Percentiles rank a stretch among this genome's conserved stretches.
These are phyloP conservation scores for Penicillium decumbens DNA, from an alignment of 2,329 filamentous ascomycete genomes.

Conservation along the genomic window DNA sequence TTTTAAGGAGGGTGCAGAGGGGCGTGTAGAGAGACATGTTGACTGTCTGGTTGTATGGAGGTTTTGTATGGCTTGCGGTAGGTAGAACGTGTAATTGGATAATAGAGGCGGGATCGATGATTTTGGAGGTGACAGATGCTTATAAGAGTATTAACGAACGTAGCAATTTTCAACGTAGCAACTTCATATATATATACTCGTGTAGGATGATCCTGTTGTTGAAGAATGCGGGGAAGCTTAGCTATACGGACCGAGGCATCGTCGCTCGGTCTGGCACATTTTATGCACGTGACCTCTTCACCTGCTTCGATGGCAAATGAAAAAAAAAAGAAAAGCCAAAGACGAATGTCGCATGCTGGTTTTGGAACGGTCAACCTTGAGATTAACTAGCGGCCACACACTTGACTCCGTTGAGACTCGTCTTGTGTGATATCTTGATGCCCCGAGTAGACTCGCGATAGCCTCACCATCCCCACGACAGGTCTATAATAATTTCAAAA, in stretches of 20 bases:
- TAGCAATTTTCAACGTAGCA: not conserved
- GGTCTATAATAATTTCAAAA: too few species aligned
- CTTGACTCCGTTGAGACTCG: too few species aligned
- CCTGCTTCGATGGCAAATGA: not conserved
- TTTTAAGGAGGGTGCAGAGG: slow-evolving; percentile 71
- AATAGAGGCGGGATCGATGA: too few species aligned
- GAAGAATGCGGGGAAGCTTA: slow-evolving; percentile 14
- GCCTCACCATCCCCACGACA: too few species aligned
- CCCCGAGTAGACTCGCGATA: too few species aligned
- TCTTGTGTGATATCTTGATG: too few species aligned
- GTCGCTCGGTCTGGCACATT: slow-evolving; percentile 1
- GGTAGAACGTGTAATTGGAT: not conserved
- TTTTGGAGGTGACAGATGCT: not conserved
- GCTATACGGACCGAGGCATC: slow-evolving; percentile 18
- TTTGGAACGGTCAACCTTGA: too few species aligned
- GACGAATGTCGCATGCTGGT: too few species aligned
- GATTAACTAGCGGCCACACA: too few species aligned
- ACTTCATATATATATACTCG: slow-evolving; percentile 1
- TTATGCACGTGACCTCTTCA: not conserved
- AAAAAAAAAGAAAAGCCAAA: too few species aligned
- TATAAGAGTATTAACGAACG: not conserved
- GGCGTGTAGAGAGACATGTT: slow-evolving; percentile 64
- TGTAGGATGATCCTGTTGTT: not conserved
- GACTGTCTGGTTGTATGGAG: not conserved
- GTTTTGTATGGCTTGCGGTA: not conserved